Percentiles rank a stretch among this genome's conserved stretches.
Conservation (phyloP, 805 yeast genomes). For the Tetrapisispora phaffii region DNA sequence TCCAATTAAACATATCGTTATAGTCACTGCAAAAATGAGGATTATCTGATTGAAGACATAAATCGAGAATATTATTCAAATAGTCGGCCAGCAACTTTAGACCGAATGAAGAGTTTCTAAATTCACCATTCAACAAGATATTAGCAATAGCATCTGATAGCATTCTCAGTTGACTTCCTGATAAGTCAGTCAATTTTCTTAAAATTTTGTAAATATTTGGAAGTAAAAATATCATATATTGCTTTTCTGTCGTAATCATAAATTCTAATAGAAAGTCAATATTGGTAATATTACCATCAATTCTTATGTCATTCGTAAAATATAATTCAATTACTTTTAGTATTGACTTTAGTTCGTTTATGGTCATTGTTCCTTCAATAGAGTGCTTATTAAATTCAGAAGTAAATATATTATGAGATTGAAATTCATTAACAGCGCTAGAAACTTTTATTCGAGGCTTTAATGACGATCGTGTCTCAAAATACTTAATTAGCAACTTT, state of each 20-base stretch:
- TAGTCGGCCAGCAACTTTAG: conserved; percentile 12
- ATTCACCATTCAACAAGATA: conserved; percentile 13
- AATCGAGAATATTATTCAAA: conserved; percentile 9
- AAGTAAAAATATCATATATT: neutral
- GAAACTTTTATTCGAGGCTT: neutral
- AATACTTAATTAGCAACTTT: neutral
- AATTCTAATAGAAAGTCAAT: neutral
- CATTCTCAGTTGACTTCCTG: neutral
- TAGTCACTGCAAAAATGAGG: conserved; percentile 33
- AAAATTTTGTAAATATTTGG: neutral
- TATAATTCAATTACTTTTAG: neutral
- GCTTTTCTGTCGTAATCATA: neutral
- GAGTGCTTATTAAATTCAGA: neutral
- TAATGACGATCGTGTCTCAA: neutral
- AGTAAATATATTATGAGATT: neutral
- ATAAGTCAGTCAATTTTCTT: neutral
- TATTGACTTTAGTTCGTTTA: neutral
- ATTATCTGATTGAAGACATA: conserved; percentile 22
- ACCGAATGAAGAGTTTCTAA: conserved; percentile 15
- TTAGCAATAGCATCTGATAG: conserved; percentile 20
- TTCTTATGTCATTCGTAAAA: neutral
- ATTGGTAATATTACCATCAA: neutral
- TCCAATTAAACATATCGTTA: conserved; percentile 40
- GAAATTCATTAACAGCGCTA: neutral
- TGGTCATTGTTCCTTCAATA: neutral